Percentiles rank a stretch among this genome's conserved stretches.
phyloP scores from a whole-genome alignment of 306 rosid species.

The Ceratonia siliqua region DNA sequence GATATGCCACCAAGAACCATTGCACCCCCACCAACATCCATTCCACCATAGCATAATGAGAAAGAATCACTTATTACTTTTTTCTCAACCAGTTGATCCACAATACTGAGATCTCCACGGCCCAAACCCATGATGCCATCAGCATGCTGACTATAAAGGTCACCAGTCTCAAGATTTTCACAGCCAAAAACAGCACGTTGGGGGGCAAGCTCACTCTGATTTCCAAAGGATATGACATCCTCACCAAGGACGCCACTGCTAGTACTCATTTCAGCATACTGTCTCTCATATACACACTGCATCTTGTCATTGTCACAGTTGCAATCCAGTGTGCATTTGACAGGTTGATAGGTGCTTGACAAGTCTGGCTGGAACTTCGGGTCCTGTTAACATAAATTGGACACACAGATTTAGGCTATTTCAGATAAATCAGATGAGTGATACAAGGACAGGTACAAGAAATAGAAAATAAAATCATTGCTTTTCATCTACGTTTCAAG shows the following conservation, averaged over 20 bases:
- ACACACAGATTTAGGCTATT: conserved; percentile 26
- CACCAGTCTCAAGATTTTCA: conserved; percentile 87
- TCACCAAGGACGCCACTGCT: conserved; percentile 92
- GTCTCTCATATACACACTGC: conserved; percentile 85
- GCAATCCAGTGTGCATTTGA: conserved; percentile 80
- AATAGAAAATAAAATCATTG: conserved; percentile 7
- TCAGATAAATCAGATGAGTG: conserved; percentile 8
- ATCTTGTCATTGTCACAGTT: conserved; percentile 62
- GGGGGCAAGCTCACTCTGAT: conserved; percentile 72
- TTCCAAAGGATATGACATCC: conserved; percentile 85
- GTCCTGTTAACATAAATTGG: conserved; percentile 54
- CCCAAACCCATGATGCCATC: conserved; percentile 99
- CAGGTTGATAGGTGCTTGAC: conserved; percentile 74
- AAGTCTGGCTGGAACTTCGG: conserved; percentile 85
- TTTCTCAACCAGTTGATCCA: conserved; percentile 87
- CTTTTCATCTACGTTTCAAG: conserved; percentile 8
- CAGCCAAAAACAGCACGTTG: conserved; percentile 94
- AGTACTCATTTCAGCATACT: conserved; percentile 96
- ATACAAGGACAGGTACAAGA: not conserved
- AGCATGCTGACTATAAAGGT: conserved; percentile 87
- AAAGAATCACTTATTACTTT: conserved; percentile 79
- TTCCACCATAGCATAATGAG: conserved; percentile 97
- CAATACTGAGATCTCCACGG: conserved; percentile 82
- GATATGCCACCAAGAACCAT: conserved; percentile 96
- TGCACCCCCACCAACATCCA: conserved; percentile 96